Percentiles rank a stretch among this genome's conserved stretches.
Conservation (phyloP, 345 rosid genomes). For the Diplotaxis tenuifolia region DNA sequence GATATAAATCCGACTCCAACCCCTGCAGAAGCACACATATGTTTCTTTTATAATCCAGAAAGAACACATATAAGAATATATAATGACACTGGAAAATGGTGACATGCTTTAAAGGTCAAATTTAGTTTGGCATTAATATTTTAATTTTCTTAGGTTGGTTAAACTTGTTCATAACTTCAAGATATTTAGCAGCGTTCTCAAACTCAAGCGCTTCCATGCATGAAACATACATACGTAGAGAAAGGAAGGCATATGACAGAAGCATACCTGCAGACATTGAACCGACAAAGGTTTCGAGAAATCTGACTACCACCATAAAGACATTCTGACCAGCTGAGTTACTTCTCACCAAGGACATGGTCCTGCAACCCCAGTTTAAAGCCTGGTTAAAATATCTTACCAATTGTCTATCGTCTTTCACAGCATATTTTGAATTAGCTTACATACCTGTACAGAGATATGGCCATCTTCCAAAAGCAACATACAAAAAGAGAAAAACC, state of each 20-base stretch:
- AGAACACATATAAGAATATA: background rate
- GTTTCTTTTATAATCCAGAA: constrained; percentile 25
- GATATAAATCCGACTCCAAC: constrained; percentile 97
- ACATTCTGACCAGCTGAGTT: constrained; percentile 69
- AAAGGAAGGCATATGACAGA: constrained; percentile 8
- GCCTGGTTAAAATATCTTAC: constrained; percentile 25
- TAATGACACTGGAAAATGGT: constrained; percentile 8
- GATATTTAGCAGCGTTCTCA: background rate
- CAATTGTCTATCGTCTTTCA: constrained; percentile 7
- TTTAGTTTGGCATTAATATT: background rate
- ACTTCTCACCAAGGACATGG: constrained; percentile 88
- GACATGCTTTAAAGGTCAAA: constrained; percentile 14
- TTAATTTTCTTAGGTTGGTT: constrained; percentile 1
- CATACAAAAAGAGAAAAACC: constrained; percentile 27
- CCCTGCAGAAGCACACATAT: constrained; percentile 52
- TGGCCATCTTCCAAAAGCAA: constrained; percentile 70
- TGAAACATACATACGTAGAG: background rate
- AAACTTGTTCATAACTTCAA: constrained; percentile 7
- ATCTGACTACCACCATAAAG: constrained; percentile 78
- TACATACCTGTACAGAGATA: constrained; percentile 91
- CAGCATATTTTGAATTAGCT: constrained; percentile 15
- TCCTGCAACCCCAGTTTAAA: constrained; percentile 57
- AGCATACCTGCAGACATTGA: constrained; percentile 92
- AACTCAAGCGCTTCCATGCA: background rate
- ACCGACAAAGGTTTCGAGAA: constrained; percentile 96